Conservation (phyloP, 2,329 filamentous ascomycete species). For the Tolypocladium endophyticum region DNA sequence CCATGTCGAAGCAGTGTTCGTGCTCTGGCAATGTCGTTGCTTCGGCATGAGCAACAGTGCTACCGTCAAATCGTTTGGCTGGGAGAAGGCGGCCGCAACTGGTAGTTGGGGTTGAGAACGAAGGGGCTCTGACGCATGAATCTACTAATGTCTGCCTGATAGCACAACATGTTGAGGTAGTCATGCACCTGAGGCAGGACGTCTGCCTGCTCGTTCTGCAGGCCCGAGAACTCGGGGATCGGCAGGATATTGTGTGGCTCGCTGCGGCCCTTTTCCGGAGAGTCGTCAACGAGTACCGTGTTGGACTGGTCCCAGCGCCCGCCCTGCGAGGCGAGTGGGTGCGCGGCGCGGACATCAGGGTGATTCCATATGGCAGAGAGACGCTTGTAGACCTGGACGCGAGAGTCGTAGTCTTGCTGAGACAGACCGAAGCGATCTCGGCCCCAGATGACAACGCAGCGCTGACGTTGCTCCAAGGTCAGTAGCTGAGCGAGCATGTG, state of each 20-base stretch:
- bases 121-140: conserved; percentile 47
- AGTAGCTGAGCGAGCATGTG: conserved; percentile 59
- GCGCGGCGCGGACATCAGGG: conserved; percentile 27
- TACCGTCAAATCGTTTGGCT: background rate
- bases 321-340: conserved; percentile 29
- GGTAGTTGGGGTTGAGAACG: conserved; percentile 19
- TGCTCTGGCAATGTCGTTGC: background rate
- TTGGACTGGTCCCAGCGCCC: conserved; percentile 68
- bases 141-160: conserved; percentile 50
- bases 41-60: background rate
- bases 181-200: conserved; percentile 51
- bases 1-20: background rate
- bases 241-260: conserved; percentile 78
- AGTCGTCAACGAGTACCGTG: conserved; percentile 86
- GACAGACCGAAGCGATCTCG: conserved; percentile 66
- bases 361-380: conserved; percentile 62
- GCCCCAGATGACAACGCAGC: conserved; percentile 64
- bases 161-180: conserved; percentile 45
- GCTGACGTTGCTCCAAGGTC: conserved; percentile 34
- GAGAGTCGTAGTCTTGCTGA: conserved; percentile 49
- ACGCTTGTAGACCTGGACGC: conserved; percentile 85
- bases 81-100: background rate
- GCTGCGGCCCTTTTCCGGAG: conserved; percentile 62
- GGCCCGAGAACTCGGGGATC: conserved; percentile 64
- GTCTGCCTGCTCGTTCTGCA: conserved; percentile 24